phyloP scores from a whole-genome alignment of 2,329 filamentous ascomycete species.

The Orbilia oligospora region DNA sequence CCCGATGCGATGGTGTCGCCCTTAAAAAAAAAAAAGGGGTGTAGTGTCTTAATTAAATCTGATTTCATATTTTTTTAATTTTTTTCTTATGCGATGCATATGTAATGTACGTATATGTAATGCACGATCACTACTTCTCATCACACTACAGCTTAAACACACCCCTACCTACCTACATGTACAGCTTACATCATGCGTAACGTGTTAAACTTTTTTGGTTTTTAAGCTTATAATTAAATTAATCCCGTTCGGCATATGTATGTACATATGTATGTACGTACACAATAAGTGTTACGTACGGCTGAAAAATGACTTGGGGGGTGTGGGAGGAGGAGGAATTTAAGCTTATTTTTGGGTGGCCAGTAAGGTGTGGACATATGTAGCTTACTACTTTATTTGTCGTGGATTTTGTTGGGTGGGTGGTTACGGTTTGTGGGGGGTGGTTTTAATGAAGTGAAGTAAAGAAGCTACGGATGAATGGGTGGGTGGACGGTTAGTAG shows the following conservation, averaged over 20 bases:
- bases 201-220: neutral
- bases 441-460: neutral
- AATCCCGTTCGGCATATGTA: too few species aligned
- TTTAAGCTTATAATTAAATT: neutral
- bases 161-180: too few species aligned
- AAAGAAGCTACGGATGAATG: neutral
- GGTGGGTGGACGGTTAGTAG: neutral
- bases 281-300: neutral
- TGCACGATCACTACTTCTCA: neutral
- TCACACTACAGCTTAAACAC: slow-evolving; percentile 17
- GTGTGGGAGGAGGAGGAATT: too few species aligned
- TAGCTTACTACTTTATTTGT: neutral
- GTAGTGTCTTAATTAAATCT: neutral
- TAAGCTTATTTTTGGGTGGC: neutral
- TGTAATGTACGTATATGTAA: slow-evolving; percentile 2
- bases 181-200: neutral
- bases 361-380: slow-evolving; percentile 9
- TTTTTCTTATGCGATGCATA: slow-evolving; percentile 15
- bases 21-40: too few species aligned
- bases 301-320: too few species aligned
- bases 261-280: too few species aligned
- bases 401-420: neutral
- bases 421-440: neutral
- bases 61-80: neutral
- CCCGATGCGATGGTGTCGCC: too few species aligned